Evolutionary conservation across 352 stramenopile species (phyloP).

Genomic region (Phytopythium mirpurense): DNA sequence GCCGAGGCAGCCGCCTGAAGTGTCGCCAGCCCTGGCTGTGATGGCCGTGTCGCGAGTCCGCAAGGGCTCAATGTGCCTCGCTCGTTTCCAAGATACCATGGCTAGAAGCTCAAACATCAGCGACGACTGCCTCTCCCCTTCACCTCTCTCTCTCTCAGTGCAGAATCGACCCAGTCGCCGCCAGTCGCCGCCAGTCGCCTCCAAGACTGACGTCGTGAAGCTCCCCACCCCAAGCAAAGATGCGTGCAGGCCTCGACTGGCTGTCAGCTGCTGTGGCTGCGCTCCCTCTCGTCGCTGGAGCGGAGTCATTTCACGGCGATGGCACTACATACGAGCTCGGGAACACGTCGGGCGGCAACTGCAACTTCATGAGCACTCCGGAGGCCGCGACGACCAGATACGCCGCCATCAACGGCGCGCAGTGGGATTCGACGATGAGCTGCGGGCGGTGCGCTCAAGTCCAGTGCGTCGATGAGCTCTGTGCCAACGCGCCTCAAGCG

Average conservation of each 20-base stretch:
- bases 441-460: constrained; percentile 45
- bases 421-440: constrained; percentile 47
- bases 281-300: neutral
- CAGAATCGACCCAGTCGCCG: neutral
- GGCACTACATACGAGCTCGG: constrained; percentile 26
- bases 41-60: neutral
- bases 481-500: constrained; percentile 17
- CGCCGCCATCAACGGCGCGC: constrained; percentile 53
- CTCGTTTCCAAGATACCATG: neutral
- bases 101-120: neutral
- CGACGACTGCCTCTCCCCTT: neutral
- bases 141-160: neutral
- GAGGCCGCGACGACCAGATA: constrained; percentile 37
- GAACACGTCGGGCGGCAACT: constrained; percentile 41
- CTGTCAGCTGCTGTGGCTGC: neutral
- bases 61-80: neutral
- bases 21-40: neutral
- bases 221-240: neutral
- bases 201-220: neutral
- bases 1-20: neutral
- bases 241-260: neutral
- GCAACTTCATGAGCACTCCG: constrained; percentile 64
- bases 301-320: constrained; percentile 10
- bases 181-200: neutral
- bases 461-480: constrained; percentile 42